Percentiles rank a stretch among this genome's conserved stretches.
phyloP scores from a whole-genome alignment of 83 land plant species.

The Picea abies region DNA sequence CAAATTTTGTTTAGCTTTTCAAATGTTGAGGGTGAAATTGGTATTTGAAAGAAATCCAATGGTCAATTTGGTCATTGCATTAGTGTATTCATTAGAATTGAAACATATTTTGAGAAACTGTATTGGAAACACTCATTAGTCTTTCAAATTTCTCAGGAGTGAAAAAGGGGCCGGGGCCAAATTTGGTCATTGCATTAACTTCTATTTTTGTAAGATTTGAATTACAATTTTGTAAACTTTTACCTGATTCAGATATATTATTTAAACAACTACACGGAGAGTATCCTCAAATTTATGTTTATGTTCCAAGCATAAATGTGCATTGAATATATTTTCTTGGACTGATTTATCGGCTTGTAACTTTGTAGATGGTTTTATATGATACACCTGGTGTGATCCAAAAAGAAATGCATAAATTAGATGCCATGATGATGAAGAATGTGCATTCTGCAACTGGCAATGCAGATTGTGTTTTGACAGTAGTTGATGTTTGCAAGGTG shows the following conservation, averaged over 20 bases:
- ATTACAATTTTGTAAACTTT: too few species aligned
- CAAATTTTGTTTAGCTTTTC: neutral
- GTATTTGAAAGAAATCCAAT: neutral
- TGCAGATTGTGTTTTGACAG: slow-evolving; percentile 87
- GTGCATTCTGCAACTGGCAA: slow-evolving; percentile 81
- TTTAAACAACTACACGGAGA: neutral
- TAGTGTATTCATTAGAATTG: too few species aligned
- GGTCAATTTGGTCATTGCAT: neutral
- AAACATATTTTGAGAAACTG: too few species aligned
- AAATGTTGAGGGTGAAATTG: neutral
- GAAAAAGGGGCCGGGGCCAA: too few species aligned
- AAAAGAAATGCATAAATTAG: slow-evolving; percentile 91
- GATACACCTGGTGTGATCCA: slow-evolving; percentile 97
- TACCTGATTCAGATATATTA: neutral
- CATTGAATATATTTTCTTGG: neutral
- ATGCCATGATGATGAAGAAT: slow-evolving; percentile 98
- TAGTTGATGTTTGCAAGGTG: slow-evolving; percentile 81
- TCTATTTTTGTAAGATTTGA: neutral
- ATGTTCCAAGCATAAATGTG: neutral
- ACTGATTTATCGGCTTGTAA: neutral
- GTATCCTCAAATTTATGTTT: neutral
- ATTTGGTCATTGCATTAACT: neutral
- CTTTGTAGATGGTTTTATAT: slow-evolving; percentile 89
- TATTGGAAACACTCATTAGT: too few species aligned
- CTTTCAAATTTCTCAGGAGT: too few species aligned